phyloP scores from a whole-genome alignment of 768 basidiomycete species.

The Podaxis sp. region DNA sequence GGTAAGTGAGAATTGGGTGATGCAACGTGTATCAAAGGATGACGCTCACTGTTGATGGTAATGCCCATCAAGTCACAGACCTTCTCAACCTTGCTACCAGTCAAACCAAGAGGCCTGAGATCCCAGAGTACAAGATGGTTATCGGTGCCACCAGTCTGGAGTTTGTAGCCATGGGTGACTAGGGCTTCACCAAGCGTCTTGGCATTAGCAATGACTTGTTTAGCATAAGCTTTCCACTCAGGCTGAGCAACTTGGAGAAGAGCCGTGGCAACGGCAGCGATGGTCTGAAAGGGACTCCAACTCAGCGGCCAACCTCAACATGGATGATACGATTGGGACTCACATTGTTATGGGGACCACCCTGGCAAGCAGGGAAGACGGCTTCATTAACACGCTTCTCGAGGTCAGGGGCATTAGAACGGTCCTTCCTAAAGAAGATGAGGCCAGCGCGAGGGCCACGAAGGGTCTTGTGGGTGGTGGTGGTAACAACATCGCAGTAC shows the following conservation, averaged over 20 bases:
- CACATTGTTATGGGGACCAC: conserved; percentile 98
- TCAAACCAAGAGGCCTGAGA: conserved; percentile 89
- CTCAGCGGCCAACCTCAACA: neutral
- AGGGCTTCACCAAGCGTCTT: conserved; percentile 73
- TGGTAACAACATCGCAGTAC: conserved; percentile 96
- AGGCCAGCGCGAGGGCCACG: conserved; percentile 97
- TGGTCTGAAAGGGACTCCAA: conserved; percentile 55
- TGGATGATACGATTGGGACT: conserved; percentile 20
- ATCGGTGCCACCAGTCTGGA: conserved; percentile 96
- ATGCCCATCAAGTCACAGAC: conserved; percentile 96
- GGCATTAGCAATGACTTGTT: conserved; percentile 92
- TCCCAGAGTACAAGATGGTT: conserved; percentile 99
- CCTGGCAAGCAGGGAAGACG: conserved; percentile 99
- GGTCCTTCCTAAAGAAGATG: conserved; percentile 97
- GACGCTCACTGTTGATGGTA: conserved; percentile 84
- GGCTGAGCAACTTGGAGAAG: conserved; percentile 90
- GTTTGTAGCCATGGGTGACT: conserved; percentile 82
- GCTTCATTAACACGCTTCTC: conserved; percentile 98
- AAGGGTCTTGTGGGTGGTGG: conserved; percentile 99
- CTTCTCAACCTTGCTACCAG: conserved; percentile 99
- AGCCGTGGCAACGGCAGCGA: conserved; percentile 91
- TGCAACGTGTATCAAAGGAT: neutral
- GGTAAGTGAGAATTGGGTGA: neutral
- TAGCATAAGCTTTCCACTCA: conserved; percentile 87
- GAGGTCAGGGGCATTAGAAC: conserved; percentile 76